Evolutionary conservation across 2,329 filamentous ascomycete genomes (phyloP), one percentile per base, ranked within the genome.

Genomic region (Trichoderma sp.): DNA sequence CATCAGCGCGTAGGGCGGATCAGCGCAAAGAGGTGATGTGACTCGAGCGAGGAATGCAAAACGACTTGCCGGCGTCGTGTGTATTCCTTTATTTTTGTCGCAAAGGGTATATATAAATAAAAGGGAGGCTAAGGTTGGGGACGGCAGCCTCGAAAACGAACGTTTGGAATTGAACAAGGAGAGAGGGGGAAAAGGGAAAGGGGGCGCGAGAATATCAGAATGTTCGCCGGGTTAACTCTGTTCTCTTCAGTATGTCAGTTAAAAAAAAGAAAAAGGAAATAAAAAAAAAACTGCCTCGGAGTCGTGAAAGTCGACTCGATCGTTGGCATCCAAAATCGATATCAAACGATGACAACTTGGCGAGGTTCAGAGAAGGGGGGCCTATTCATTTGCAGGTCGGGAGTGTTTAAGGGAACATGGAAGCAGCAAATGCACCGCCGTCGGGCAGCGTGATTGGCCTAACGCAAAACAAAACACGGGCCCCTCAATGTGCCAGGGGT

Each of bases 1-100:
- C 78, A 80, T 80, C 75, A 80, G 79, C 77, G 79, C 78, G 78
- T 75, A 73, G 72, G 72, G 72, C 73, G 73, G 70, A 75, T 68
- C 58, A n/a, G 59, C 55, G 57, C 30, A 43, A 43, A 59, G 74
- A 73, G 66, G 73, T 74, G 76, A 59, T 28, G 72, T 68, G 73
- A 61, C 67, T 73, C 34, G 50, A 74, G 58, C 59, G 61, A 75
- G 78, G 79, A 80, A 81, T 81, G 79, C 76, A 75, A 76, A 75
- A 76, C 74, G 74, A 75, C 71, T 73, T 72, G 72, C 71, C 68
- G 71, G 71, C 70, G 68, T 50, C 66, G 58, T 62, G 28, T 55
- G 59, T 59, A 59, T 53, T 50, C 34, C 34, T 55, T 28, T 36
- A 36, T n/a, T 43, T 15, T 15, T 70, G 43, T 62, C 68, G 62